phyloP scores from a whole-genome alignment of 352 stramenopile species.

The Globisporangium canariense region DNA sequence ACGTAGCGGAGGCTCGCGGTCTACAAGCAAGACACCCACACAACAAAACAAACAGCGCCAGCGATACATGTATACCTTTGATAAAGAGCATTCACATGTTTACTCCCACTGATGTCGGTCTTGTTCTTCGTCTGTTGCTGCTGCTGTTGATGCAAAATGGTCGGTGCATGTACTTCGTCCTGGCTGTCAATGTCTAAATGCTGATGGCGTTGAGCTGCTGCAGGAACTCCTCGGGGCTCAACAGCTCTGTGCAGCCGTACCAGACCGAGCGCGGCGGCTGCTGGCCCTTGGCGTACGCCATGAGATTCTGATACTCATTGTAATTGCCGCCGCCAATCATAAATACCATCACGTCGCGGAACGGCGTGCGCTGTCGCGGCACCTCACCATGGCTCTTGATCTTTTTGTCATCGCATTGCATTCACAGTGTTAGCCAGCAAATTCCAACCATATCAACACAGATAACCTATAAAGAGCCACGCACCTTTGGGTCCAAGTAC shows the following conservation, averaged over 20 bases:
- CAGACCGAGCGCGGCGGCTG: constrained; percentile 67
- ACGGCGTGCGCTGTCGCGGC: constrained; percentile 70
- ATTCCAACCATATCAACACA: neutral
- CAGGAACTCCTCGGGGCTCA: constrained; percentile 89
- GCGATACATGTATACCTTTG: neutral
- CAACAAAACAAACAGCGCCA: neutral
- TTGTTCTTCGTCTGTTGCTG: neutral
- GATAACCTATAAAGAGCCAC: neutral
- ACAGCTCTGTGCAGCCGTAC: constrained; percentile 88
- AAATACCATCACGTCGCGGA: constrained; percentile 85
- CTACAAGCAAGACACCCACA: neutral
- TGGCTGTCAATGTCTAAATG: constrained; percentile 27
- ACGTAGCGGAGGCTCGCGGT: neutral
- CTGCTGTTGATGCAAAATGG: neutral
- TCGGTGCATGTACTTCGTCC: neutral
- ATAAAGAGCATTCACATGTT: neutral
- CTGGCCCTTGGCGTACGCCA: constrained; percentile 75
- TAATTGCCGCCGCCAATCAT: constrained; percentile 87
- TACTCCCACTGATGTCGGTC: neutral
- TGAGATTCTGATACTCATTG: constrained; percentile 86
- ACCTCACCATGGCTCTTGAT: constrained; percentile 74
- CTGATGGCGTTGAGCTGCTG: constrained; percentile 75
- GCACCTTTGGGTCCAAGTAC: constrained; percentile 84
- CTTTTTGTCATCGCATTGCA: constrained; percentile 18
- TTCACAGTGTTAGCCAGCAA: neutral